Evolutionary conservation across 345 rosid species (phyloP).

Genomic region (Eucalyptus urophylla): DNA sequence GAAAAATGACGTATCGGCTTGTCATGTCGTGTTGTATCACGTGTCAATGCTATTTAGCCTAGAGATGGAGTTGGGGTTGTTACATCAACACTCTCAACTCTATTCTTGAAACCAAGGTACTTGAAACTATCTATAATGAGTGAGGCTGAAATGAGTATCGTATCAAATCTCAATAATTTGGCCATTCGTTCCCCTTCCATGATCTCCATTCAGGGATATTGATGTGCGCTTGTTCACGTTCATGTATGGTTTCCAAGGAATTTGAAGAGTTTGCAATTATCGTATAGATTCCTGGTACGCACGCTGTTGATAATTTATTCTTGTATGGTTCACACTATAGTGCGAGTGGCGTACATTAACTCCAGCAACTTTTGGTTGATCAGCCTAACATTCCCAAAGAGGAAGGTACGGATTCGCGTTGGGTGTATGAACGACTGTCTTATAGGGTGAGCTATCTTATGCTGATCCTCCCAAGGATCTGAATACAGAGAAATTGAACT

Average conservation of each 20-base stretch:
- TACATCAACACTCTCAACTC: constrained; percentile 54
- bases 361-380: constrained; percentile 66
- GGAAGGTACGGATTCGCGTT: constrained; percentile 30
- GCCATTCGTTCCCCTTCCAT: neutral
- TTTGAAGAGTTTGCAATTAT: neutral
- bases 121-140: neutral
- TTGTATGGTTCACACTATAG: constrained; percentile 15
- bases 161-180: neutral
- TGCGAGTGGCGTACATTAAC: constrained; percentile 41
- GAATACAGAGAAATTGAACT: neutral
- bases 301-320: neutral
- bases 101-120: constrained; percentile 53
- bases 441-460: neutral
- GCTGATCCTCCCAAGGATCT: neutral
- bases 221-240: neutral
- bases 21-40: no score
- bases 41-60: no score
- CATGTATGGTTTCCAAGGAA: neutral
- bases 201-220: neutral
- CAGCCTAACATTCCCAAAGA: constrained; percentile 65
- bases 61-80: neutral
- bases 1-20: no score
- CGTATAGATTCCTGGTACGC: neutral
- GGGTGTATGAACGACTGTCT: neutral
- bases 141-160: neutral